Base-by-base conservation (phyloP, 352 stramenopile species). In the Lagenidium giganteum region DNA sequence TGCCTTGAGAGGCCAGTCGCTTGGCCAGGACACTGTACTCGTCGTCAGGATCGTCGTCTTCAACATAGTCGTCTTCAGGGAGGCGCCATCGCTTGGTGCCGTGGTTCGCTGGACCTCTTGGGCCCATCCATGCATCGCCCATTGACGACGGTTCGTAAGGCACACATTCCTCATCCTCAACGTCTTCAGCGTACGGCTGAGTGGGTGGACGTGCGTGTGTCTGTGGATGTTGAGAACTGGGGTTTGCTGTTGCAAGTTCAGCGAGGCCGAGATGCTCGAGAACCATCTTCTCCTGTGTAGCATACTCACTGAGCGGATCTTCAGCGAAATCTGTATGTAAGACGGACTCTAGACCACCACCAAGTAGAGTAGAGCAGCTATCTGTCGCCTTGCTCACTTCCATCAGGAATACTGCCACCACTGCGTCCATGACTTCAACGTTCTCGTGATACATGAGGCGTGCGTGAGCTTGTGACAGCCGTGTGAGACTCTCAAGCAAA, bases 401-500 rank as follows among this genome's bases (percentile, higher is more conserved):
- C 64, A 87, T 90, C 20, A 90, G 54, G 31, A 85, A 86, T 8
- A 90, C 75, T 1, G 79, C 77, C 22, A 90, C 63, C 2, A 94
- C 76, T 0, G 82, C 82, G 35, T 94, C 84, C 67, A 79, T 70
- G 4, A 87, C 59, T 13, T 57, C 57, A 11, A 91, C 82, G 45
- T 83, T 54, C 0, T 75, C 52, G 47, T 83, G 77, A 23, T 61
- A 83, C 75, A 89, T 85, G 5, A 95, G 53, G 25, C 92, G 61
- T 21, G 95, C 95, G 60, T 98, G 93, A 9, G 93, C 95, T 61
- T 93, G 79, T 6, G 83, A 64, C 4, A 98, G 45, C 5, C 95
- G 82, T 49, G 97, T 97, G 23, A 98, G 75, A 35, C 82, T 97
- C 61, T 98, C 93, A 1, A 98, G 60, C 50, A 98, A 80, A 14